Conservation (phyloP, 768 basidiomycete species). For the Tricholoma furcatifolium region DNA sequence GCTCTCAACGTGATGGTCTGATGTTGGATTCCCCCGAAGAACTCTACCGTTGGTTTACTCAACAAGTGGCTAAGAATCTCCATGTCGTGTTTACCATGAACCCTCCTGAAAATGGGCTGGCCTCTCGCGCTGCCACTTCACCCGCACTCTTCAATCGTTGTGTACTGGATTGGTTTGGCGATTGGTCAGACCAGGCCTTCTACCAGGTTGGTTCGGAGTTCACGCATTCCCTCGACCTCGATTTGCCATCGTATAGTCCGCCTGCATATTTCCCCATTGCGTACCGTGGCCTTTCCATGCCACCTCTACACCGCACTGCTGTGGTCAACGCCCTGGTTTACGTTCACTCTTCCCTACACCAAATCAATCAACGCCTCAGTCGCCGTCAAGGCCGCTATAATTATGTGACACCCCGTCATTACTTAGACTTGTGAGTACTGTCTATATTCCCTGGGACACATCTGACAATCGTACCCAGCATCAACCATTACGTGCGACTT, state of each 20-base stretch:
- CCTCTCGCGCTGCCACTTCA: constrained; percentile 94
- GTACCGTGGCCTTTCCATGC: constrained; percentile 79
- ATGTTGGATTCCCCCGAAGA: constrained; percentile 99
- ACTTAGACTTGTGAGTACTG: constrained; percentile 90
- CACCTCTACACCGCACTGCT: constrained; percentile 88
- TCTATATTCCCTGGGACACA: constrained; percentile 2
- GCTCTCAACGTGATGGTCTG: constrained; percentile 96
- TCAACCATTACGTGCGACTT: constrained; percentile 94
- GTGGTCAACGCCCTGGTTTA: constrained; percentile 92
- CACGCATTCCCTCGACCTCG: constrained; percentile 90
- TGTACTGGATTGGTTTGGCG: constrained; percentile 99
- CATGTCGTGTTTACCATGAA: constrained; percentile 99
- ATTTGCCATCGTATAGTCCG: constrained; percentile 76
- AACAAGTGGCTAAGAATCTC: constrained; percentile 95
- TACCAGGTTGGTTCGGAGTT: constrained; percentile 98
- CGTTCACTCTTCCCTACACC: constrained; percentile 87
- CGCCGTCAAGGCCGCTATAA: constrained; percentile 95
- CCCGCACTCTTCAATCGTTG: constrained; percentile 99
- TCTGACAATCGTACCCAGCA: constrained; percentile 45
- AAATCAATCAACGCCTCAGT: constrained; percentile 85
- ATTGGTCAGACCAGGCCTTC: constrained; percentile 98
- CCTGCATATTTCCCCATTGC: constrained; percentile 86
- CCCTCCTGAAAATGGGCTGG: constrained; percentile 93
- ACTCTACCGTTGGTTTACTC: constrained; percentile 97
- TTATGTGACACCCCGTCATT: constrained; percentile 96